Conservation (phyloP, 73 alveolate genomes). For the Paramecium primaurelia region DNA sequence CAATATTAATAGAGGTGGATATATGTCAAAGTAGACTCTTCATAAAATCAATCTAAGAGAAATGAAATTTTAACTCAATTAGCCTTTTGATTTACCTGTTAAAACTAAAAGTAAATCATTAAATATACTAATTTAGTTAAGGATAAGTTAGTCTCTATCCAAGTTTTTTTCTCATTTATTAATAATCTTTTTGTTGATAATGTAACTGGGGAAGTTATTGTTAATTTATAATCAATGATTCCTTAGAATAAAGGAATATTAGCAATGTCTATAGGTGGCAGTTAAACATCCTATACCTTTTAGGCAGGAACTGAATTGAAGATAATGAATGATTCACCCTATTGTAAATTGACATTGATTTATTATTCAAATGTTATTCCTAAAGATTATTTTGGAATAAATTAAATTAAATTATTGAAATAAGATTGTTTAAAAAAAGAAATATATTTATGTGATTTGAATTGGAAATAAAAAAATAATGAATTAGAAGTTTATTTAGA, state of each 20-base stretch:
- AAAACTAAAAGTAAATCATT: background rate
- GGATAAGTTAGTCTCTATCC: background rate
- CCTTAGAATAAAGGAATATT: background rate
- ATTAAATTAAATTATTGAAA: background rate
- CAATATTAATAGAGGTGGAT: background rate
- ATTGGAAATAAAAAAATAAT: background rate
- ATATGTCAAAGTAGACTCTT: background rate
- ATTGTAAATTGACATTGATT: background rate
- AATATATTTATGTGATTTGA: background rate
- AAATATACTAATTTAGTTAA: background rate
- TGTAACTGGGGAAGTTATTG: background rate
- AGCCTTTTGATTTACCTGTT: background rate
- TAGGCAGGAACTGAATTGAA: background rate
- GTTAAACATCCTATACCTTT: background rate
- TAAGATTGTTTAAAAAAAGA: background rate
- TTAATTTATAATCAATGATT: background rate
- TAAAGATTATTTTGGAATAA: background rate
- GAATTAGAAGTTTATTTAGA: background rate
- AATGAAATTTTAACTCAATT: background rate
- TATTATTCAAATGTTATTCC: background rate
- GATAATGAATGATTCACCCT: background rate
- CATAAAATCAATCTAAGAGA: background rate
- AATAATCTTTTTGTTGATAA: background rate
- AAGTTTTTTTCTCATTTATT: background rate
- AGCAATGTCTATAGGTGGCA: background rate